Percentiles rank a stretch among this genome's conserved stretches.
These are phyloP conservation scores for Volvox carteri DNA, from an alignment of 163 green algal genomes.

Conservation along the genomic window DNA sequence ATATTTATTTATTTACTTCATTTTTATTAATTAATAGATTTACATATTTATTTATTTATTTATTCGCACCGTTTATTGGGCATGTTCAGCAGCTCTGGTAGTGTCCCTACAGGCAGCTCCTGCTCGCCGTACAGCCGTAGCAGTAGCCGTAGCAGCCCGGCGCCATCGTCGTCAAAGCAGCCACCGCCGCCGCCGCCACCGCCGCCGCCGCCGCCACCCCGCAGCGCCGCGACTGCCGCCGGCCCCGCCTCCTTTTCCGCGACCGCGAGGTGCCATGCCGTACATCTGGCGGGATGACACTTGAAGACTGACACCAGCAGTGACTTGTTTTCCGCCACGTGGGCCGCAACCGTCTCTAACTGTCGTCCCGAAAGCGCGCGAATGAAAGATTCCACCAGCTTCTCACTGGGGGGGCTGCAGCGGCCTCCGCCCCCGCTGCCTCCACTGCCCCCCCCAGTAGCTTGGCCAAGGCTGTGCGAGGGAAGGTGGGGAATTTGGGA, in stretches of 20 bases:
- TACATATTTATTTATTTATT: no score
- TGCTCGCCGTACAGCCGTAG: conserved; percentile 16
- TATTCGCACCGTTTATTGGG: conserved; percentile 52
- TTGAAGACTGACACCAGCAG: conserved; percentile 16
- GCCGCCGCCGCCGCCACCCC: not conserved
- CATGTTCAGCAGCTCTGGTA: not conserved
- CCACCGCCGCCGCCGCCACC: not conserved
- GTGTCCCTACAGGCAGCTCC: not conserved
- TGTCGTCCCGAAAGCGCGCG: not conserved
- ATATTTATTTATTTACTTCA: no score
- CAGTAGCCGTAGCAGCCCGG: conserved; percentile 15
- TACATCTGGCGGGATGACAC: conserved; percentile 31
- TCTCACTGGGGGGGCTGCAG: conserved; percentile 1
- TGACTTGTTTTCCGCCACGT: not conserved
- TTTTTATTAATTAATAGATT: no score
- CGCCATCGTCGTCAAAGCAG: not conserved
- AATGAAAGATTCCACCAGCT: conserved; percentile 15
- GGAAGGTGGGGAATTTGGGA: no score
- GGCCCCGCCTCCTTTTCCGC: not conserved
- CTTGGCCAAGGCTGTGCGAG: not conserved
- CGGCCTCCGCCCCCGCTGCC: not conserved
- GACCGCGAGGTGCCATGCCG: conserved; percentile 45
- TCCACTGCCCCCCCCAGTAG: not conserved
- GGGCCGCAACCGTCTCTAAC: not conserved
- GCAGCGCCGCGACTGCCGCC: not conserved